These are phyloP conservation scores for Phialemonium atrogriseum DNA, from an alignment of 2,329 filamentous ascomycete genomes.

Conservation along the genomic window DNA sequence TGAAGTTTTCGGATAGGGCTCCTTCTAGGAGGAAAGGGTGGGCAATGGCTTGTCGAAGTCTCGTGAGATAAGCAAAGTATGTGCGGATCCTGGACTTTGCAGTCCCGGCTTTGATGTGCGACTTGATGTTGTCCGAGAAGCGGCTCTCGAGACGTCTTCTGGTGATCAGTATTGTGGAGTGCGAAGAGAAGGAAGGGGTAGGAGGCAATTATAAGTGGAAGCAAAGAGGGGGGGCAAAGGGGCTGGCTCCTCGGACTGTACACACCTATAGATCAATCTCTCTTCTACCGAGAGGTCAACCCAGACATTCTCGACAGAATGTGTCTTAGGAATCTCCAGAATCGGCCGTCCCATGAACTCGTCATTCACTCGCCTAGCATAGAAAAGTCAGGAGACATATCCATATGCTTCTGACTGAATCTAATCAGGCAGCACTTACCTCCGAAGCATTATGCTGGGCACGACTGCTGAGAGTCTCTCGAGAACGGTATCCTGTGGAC, in stretches of 20 bases:
- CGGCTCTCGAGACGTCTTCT: background rate
- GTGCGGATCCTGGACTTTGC: background rate
- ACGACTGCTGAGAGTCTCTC: too few species aligned
- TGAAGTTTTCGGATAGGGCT: too few species aligned
- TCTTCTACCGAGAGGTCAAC: slow-evolving; percentile 6
- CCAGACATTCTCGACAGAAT: background rate
- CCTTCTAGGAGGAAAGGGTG: slow-evolving; percentile 12
- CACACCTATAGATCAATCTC: slow-evolving; percentile 16
- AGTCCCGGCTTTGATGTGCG: background rate
- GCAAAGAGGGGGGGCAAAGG: too few species aligned
- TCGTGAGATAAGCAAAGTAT: background rate
- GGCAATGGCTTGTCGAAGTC: slow-evolving; percentile 8
- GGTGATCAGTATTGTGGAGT: background rate
- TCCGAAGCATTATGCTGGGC: too few species aligned
- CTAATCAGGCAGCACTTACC: too few species aligned
- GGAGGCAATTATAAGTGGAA: too few species aligned
- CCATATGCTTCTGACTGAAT: too few species aligned
- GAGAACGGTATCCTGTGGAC: too few species aligned
- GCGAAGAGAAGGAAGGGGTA: too few species aligned
- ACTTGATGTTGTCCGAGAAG: slow-evolving; percentile 1
- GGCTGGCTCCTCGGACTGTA: too few species aligned
- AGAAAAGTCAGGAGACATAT: too few species aligned
- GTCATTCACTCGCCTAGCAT: background rate
- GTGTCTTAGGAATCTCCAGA: slow-evolving; percentile 4
- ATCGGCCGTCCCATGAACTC: background rate